phyloP scores from a whole-genome alignment of 2,329 filamentous ascomycete species.

The Dactylonectria estremocensis region DNA sequence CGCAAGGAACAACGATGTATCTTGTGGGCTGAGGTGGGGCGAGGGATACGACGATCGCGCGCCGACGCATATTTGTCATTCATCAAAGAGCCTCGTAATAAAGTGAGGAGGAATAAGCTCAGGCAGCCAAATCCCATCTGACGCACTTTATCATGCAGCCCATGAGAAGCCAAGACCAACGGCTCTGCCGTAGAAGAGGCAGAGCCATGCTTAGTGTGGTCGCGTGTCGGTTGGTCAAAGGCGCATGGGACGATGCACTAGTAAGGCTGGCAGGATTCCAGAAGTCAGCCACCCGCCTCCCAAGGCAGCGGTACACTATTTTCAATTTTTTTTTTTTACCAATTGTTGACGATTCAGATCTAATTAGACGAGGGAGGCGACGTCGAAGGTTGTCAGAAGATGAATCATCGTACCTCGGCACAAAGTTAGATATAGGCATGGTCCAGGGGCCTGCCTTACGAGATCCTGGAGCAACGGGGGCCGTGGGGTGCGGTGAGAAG shows the following conservation, averaged over 20 bases:
- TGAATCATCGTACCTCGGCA: background rate
- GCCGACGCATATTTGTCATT: background rate
- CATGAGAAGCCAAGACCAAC: background rate
- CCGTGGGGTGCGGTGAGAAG: constrained; percentile 19
- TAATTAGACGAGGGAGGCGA: constrained; percentile 13
- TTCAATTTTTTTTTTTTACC: background rate
- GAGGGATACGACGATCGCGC: background rate
- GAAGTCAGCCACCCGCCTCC: constrained; percentile 17
- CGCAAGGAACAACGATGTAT: constrained; percentile 6
- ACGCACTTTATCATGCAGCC: background rate
- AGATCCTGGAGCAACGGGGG: constrained; percentile 28
- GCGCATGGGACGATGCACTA: constrained; percentile 16
- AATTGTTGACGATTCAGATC: constrained; percentile 3
- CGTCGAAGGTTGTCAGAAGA: constrained; percentile 4
- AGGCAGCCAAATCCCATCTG: constrained; percentile 6
- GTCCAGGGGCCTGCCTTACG: constrained; percentile 20
- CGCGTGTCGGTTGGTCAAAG: constrained; percentile 14
- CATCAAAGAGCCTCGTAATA: background rate
- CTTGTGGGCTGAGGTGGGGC: constrained; percentile 17
- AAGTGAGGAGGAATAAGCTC: constrained; percentile 6
- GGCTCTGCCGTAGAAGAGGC: background rate
- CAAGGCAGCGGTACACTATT: constrained; percentile 12
- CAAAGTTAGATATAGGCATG: constrained; percentile 1
- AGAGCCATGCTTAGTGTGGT: constrained; percentile 4
- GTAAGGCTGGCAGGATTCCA: constrained; percentile 25